phyloP scores from a whole-genome alignment of 768 basidiomycete species.

The Dentipellis sp. region DNA sequence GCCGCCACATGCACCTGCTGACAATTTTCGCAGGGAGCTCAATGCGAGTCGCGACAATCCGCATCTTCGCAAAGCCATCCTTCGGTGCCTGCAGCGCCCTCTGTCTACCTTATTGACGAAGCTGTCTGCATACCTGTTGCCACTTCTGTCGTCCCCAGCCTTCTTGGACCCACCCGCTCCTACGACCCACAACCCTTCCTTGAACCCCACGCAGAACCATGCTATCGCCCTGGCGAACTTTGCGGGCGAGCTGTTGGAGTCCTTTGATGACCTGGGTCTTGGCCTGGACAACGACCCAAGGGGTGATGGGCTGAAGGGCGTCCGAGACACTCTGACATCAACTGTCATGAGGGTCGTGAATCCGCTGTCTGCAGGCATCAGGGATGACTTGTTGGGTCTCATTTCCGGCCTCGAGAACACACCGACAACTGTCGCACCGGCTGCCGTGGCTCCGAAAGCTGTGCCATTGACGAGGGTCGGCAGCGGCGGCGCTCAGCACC shows the following conservation, averaged over 20 bases:
- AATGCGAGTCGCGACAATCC: constrained; percentile 52
- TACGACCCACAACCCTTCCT: constrained; percentile 38
- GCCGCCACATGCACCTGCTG: not conserved
- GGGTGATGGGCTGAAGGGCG: constrained; percentile 57
- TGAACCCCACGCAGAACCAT: constrained; percentile 62
- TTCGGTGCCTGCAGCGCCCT: constrained; percentile 68
- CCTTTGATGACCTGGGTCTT: constrained; percentile 57
- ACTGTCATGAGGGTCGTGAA: constrained; percentile 57
- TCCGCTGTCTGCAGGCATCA: constrained; percentile 54
- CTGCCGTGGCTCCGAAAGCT: constrained; percentile 1
- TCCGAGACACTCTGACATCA: constrained; percentile 65
- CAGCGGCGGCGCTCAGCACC: constrained; percentile 27
- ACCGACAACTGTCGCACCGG: not conserved
- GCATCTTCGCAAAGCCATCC: constrained; percentile 58
- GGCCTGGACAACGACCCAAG: constrained; percentile 53
- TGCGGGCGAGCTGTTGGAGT: constrained; percentile 63
- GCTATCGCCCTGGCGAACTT: constrained; percentile 61
- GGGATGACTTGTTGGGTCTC: constrained; percentile 48
- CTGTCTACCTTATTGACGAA: constrained; percentile 67
- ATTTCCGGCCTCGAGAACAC: constrained; percentile 50
- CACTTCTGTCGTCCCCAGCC: constrained; percentile 53
- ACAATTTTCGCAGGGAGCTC: constrained; percentile 49
- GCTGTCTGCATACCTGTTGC: constrained; percentile 57
- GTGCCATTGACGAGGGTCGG: not conserved
- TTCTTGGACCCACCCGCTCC: constrained; percentile 47